Base-by-base conservation (phyloP, 352 stramenopile genomes). In the Thalassiosira livingstoniorum region DNA sequence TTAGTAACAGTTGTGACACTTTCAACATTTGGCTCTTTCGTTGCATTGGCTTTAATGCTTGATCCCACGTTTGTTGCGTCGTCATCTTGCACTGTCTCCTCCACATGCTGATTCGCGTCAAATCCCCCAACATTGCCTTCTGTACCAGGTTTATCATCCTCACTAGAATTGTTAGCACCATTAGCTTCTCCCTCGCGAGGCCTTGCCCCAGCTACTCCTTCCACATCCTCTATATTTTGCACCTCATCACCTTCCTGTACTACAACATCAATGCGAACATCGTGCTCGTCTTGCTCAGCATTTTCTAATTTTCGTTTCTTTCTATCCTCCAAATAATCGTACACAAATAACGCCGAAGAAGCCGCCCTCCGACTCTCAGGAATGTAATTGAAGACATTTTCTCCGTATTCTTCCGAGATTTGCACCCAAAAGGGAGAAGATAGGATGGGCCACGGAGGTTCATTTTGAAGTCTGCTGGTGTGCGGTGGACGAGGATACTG, bases 361-460 rank as follows among this genome's bases (percentile, higher is more conserved):
- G 79, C 58, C 55, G 72, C 79, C 37, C 79, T 69, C 58, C 79
- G 37, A 72, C 72, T 82, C 45, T 27, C 60, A 1, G 79, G 79
- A 7, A 86, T 57, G 35, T 63, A 86, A 55, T 86, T 86, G 45
- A 63, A 86, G 51, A 31, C 64, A 29, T 82, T 76, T 18, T 25
- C 34, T 29, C 79, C 79, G 42, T 74, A 58, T 29, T 76, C 66
- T 78, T 86, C 79, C 2, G 47, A 39, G 23, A 86, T 79, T 23
- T 70, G 65, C 11, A 74, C 60, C 79, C 79, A 86, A 42, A 51
- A 79, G 29, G 60, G 61, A 18, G 67, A 79, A 66, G 60, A 58
- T 54, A 79, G 53, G 0, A 75, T 43, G 11, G 76, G 47, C 4
- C 58, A 45, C 2, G 55, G 32, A n/a, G 54, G 18, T 53, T 74